Base-by-base conservation (phyloP, 495 filamentous ascomycete genomes). In the Neurospora terricola region DNA sequence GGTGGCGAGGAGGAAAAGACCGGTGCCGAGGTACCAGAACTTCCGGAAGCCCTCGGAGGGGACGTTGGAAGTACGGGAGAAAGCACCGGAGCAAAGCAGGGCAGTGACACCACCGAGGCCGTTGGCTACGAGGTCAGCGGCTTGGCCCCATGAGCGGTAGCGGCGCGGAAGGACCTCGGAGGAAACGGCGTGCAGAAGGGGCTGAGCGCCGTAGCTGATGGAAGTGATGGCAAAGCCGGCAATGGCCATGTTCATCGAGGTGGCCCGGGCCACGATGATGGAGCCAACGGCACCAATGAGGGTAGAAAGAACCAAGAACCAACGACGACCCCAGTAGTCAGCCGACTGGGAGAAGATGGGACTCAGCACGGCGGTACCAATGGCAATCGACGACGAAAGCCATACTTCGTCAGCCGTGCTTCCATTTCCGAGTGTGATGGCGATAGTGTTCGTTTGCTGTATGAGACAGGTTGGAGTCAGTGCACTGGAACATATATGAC, bases 131-230 rank as follows among this genome's bases (percentile, higher is more conserved):
- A 75, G 72, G 27, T 75, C 81, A 48, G 72, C 77, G 11, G 78
- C 79, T 68, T 83, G 81, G 16, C 76, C 81, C 69, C 69, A 77
- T 9, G 79, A 74, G 14, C 81, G 73, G 40, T 75, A 82, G 2
- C 72, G 71, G 48, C 81, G 71, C 11, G 81, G 80, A 10, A 83
- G 70, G 37, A 83, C 78, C 73, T 83, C 80, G n/a, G 77, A 78
- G 2, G 76, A 73, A 7, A 82, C 76, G 38, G 79, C 71, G 69
- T 80, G 78, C 18, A 81, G 37, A 2, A 82, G 71, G 0, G 80
- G 77, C 54, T 82, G 80, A 8, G 76, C 73, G 37, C 77, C 79
- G 71, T 72, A 81, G 21, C 75, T 38, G 38, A 80, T 23, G 37
- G 76, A 74, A 18, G 69, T 76, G 5, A 82, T 43, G 23, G 70